Conservation (phyloP, 495 filamentous ascomycete species). For the Penicillium paradoxum region DNA sequence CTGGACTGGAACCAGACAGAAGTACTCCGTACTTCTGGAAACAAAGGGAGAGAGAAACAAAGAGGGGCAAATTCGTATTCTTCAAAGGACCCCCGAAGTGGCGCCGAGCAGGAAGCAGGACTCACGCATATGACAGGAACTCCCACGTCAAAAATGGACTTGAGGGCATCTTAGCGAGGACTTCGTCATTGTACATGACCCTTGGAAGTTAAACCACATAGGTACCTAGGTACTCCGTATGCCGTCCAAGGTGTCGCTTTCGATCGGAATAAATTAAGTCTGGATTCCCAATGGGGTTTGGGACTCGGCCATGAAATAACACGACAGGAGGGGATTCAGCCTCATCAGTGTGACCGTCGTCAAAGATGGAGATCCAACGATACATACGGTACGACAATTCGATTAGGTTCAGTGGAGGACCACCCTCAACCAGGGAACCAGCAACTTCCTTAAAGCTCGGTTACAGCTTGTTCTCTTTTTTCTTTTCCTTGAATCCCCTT, state of each 20-base stretch:
- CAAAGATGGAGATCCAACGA: too few relatives aligned
- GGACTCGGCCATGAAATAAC: too few relatives aligned
- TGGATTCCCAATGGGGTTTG: not conserved
- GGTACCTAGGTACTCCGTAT: too few relatives aligned
- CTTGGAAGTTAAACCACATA: not conserved
- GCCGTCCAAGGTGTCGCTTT: not conserved
- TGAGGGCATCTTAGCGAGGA: not conserved
- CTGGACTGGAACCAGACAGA: not conserved
- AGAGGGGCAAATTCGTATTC: too few relatives aligned
- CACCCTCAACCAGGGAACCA: conserved; percentile 3
- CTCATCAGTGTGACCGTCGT: not conserved
- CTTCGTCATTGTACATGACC: not conserved
- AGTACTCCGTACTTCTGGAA: not conserved
- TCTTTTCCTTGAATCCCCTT: too few relatives aligned
- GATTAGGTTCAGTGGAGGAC: too few relatives aligned
- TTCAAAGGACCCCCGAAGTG: not conserved
- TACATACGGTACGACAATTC: too few relatives aligned
- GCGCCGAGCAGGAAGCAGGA: not conserved
- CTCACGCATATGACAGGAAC: not conserved
- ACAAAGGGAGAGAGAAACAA: not conserved
- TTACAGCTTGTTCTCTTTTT: not conserved
- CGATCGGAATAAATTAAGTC: not conserved
- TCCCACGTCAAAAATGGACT: not conserved
- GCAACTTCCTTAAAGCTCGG: too few relatives aligned
- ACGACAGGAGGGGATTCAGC: not conserved